A percentile compares a stretch with the other conserved stretches of the same genome.
Conservation (phyloP, 768 basidiomycete species). For the Suillus discolor region DNA sequence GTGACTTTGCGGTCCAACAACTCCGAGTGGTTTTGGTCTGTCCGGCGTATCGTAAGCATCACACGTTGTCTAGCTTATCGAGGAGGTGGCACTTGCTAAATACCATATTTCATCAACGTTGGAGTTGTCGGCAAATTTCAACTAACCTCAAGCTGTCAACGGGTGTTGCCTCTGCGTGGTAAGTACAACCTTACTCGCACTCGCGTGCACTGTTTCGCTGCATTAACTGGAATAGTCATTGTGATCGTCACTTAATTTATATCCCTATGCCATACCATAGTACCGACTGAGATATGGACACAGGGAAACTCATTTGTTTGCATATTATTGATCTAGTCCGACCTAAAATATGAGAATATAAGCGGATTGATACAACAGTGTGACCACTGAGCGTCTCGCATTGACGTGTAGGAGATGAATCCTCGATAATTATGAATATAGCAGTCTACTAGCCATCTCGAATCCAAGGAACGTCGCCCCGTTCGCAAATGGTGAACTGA, state of each 20-base stretch:
- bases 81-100: neutral
- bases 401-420: neutral
- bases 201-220: too few relatives aligned
- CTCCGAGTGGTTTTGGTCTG: too few relatives aligned
- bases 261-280: neutral
- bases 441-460: slow-evolving; percentile 82
- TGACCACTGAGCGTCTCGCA: neutral
- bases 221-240: neutral
- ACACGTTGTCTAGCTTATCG: neutral
- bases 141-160: neutral
- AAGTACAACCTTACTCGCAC: neutral
- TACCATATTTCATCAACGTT: neutral
- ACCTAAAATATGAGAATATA: neutral
- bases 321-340: neutral
- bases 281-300: too few relatives aligned
- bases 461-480: slow-evolving; percentile 97
- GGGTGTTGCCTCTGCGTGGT: neutral
- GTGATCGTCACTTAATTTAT: too few relatives aligned
- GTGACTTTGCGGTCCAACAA: neutral
- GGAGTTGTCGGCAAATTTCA: neutral
- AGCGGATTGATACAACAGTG: neutral
- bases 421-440: slow-evolving; percentile 41
- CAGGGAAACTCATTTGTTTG: neutral
- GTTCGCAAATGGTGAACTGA: slow-evolving; percentile 92
- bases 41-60: neutral